phyloP scores from a whole-genome alignment of 1,284 basidiomycete genomes.

The Malassezia slooffiae region DNA sequence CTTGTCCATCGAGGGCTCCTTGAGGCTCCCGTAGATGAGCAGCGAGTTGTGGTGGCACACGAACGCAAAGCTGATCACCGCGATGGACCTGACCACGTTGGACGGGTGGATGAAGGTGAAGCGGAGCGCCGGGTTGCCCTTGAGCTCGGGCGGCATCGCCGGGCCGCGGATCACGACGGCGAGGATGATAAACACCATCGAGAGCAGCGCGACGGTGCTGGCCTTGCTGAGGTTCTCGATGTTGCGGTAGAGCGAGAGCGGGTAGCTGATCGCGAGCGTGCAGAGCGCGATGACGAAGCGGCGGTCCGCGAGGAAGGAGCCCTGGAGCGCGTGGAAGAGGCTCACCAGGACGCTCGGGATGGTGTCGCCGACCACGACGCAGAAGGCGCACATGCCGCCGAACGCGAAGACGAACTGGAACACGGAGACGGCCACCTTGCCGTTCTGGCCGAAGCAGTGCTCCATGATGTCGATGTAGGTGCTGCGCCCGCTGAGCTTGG shows the following conservation, averaged over 20 bases:
- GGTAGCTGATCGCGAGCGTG: constrained; percentile 58
- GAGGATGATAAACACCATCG: constrained; percentile 86
- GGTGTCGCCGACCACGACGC: constrained; percentile 62
- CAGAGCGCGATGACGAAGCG: constrained; percentile 63
- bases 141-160: constrained; percentile 64
- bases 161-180: constrained; percentile 78
- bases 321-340: constrained; percentile 68
- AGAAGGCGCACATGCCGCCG: constrained; percentile 58
- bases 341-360: constrained; percentile 82
- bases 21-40: constrained; percentile 77
- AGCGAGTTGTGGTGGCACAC: constrained; percentile 47
- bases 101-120: constrained; percentile 79
- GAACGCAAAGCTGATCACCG: constrained; percentile 46
- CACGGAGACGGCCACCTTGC: constrained; percentile 72
- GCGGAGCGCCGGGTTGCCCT: constrained; percentile 62
- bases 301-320: constrained; percentile 68
- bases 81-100: constrained; percentile 37
- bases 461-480: constrained; percentile 96
- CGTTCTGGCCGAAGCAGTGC: constrained; percentile 69
- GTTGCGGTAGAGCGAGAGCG: constrained; percentile 86
- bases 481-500: constrained; percentile 80
- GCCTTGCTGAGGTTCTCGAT: constrained; percentile 93
- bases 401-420: constrained; percentile 98
- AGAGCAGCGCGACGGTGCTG: constrained; percentile 62
- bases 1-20: constrained; percentile 84